Evolutionary conservation across 768 basidiomycete genomes (phyloP), one percentile per base, ranked within the genome.

Genomic region (Tulasnella sp.): DNA sequence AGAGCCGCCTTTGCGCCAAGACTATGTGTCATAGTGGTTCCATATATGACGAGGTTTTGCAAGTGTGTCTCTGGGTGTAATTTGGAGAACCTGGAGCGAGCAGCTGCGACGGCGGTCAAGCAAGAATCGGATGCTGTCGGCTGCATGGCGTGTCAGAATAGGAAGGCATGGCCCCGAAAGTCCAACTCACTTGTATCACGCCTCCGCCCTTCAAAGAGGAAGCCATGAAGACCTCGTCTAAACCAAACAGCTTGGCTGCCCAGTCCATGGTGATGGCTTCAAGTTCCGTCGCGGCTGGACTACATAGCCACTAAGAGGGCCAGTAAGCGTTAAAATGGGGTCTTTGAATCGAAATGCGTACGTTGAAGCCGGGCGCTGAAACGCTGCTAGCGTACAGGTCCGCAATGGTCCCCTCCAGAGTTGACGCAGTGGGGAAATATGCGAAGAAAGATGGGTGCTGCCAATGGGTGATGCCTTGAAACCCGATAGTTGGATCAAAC

Each of bases 271-370:
- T 91, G 41, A 96, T 89, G 48, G 89, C 90, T 85, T 97, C 96
- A 2, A 98, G 89, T 84, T 98, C 96, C 2, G 96, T 98, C 83
- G 93, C 96, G 5, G 96, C 96, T 0, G 97, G 96, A 82, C 94
- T 94, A 75, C 91, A 91, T 3, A 90, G 87, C 97, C 96, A 98
- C 95, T 97, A 82, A 24, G 74, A 75, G 77, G n/a, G 46, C 64
- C 14, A 20, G 64, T 28, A 44, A 22, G 44, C 8, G 22, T 20
- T 28, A 44, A 34, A 24, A 18, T 34, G 11, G 34, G 44, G 77
- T 37, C 34, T 5, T 81, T 74, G 24, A 76, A 80, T 80, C 20
- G 31, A 73, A n/a, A 34, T 34, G 24, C 6, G 64, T 69, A 94
- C 95, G 83, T 96, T 96, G 86, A 97, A 97, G 0, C 96, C 96